These are phyloP conservation scores for Nothopassalora personata DNA, from an alignment of 2,329 filamentous ascomycete genomes.

Conservation along the genomic window DNA sequence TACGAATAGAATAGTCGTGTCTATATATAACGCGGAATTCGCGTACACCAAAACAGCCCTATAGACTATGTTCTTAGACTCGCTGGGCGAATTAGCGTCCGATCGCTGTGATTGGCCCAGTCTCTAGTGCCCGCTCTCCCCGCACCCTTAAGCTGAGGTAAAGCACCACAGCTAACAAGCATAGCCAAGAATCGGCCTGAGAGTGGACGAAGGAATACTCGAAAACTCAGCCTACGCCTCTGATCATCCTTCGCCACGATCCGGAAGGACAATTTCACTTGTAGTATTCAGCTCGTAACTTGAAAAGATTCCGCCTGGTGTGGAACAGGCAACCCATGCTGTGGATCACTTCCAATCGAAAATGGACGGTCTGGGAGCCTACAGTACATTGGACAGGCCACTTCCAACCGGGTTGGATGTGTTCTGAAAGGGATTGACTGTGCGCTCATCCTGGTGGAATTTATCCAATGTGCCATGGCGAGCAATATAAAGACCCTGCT, in stretches of 20 bases:
- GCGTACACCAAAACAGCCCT: too few relatives aligned
- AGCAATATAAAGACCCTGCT: not conserved
- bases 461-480: not conserved
- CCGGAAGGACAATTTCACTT: not conserved
- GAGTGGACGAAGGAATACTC: not conserved
- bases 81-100: too few relatives aligned
- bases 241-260: not conserved
- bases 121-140: too few relatives aligned
- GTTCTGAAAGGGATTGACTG: not conserved
- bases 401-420: conserved; percentile 8
- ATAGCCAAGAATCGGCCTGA: not conserved
- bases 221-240: not conserved
- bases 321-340: conserved; percentile 15
- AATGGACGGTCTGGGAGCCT: conserved; percentile 2
- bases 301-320: not conserved
- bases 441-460: not conserved
- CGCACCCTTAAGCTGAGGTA: too few relatives aligned
- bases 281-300: not conserved
- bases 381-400: conserved; percentile 11
- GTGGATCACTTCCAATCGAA: conserved; percentile 11
- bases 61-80: too few relatives aligned
- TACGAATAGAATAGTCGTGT: too few relatives aligned
- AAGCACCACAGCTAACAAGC: not conserved
- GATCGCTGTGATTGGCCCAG: too few relatives aligned
- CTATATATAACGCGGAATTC: too few relatives aligned